These are phyloP conservation scores for Talaromyces sp. DNA, from an alignment of 2,329 filamentous ascomycete genomes.

Conservation along the genomic window DNA sequence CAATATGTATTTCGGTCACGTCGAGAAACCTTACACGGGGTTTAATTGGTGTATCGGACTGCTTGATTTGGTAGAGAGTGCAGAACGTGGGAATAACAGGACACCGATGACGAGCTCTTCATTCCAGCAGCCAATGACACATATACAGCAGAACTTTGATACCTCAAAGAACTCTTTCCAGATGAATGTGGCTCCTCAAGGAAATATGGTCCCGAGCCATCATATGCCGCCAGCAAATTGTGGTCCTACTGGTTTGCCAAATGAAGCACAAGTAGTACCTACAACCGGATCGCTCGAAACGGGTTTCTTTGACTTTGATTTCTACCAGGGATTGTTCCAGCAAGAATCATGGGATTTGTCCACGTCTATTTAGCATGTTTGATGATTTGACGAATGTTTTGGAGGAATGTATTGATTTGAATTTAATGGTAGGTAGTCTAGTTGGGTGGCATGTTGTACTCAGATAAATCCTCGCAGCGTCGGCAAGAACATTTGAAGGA, in stretches of 20 bases:
- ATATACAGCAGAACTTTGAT: background rate
- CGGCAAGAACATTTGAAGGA: background rate
- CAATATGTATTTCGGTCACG: constrained; percentile 1
- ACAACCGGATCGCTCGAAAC: background rate
- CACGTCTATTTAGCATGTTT: background rate
- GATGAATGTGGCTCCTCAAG: background rate
- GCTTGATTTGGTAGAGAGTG: background rate
- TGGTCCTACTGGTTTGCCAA: background rate
- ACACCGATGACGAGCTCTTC: background rate
- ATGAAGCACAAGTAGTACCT: background rate
- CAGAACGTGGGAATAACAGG: background rate
- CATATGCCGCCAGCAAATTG: background rate
- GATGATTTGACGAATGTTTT: background rate
- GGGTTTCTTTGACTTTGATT: constrained; percentile 7
- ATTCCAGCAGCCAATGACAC: background rate
- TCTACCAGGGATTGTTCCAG: constrained; percentile 4
- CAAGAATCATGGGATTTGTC: constrained; percentile 9
- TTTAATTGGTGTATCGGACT: background rate
- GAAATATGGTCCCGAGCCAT: background rate
- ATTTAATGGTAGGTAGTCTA: background rate
- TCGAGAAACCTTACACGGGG: background rate
- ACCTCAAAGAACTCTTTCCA: background rate
- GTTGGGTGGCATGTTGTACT: background rate
- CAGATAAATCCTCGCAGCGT: background rate
- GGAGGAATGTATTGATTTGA: background rate